Evolutionary conservation across 2,329 filamentous ascomycete species (phyloP), one percentile per base, ranked within the genome.

Genomic region (Penicillium sclerotigenum): DNA sequence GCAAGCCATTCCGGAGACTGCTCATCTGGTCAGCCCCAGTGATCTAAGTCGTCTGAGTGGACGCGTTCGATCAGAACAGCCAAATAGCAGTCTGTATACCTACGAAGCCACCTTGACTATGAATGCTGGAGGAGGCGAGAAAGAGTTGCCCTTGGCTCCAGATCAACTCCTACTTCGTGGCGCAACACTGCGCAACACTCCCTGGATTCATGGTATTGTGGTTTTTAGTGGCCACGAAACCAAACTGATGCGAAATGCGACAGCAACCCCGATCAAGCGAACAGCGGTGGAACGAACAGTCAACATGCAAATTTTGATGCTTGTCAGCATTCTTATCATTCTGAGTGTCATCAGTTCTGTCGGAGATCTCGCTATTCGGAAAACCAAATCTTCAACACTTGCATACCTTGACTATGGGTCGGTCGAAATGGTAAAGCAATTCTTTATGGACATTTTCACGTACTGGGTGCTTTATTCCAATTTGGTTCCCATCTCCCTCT

Each of bases 401-500:
- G 74, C 76, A 14, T 99, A 97, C 72, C 82, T 99, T 16, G 74
- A 83, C 50, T 83, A 95, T 59, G 81, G 82, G 56, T 69, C 75
- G 31, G 84, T 87, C 60, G 83, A 85, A 65, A 81, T 87, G n/a
- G 87, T 86, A 18, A 82, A 85, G 64, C 90, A 91, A 60, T 97
- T 99, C 73, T 89, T 95, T 74, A 87, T 88, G 66, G 94, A 99
- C 75, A 89, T 99, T 70, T 89, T 97, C 69, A 99, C 95, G 1
- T 97, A 97, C 74, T 99, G 94, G 93, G 93, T 99, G 31, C 77
- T 99, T 34, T 99, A 97, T 75, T 97, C 93, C 3, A 93, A 96
- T 51, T 78, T 99, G 66, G 94, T 99, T 45, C 94, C 94, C 33
- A 97, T 99, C 67, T 97, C 93, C 29, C 87, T 99, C 4, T 99